phyloP scores from a whole-genome alignment of 2,329 filamentous ascomycete species.

The Cladosporium sp. region DNA sequence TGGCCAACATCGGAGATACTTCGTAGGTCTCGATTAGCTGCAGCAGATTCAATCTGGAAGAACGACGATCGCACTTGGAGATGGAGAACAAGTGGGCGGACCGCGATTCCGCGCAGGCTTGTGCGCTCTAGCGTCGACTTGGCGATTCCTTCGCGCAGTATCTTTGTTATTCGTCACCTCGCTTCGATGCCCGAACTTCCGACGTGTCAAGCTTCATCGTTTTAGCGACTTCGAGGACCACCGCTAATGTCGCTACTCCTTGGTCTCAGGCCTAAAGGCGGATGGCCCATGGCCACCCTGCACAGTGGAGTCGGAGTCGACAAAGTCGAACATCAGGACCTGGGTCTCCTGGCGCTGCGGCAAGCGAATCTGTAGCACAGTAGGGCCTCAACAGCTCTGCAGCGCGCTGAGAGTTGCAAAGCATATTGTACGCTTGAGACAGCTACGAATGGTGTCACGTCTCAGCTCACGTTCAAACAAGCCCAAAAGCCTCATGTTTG shows the following conservation, averaged over 20 bases:
- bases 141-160: not conserved
- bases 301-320: not conserved
- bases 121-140: not conserved
- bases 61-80: not conserved
- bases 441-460: not conserved
- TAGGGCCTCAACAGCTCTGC: too few species aligned
- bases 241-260: not conserved
- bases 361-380: not conserved
- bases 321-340: too few species aligned
- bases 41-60: not conserved
- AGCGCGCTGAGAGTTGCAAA: too few species aligned
- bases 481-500: too few species aligned
- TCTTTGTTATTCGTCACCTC: not conserved
- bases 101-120: not conserved
- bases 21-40: not conserved
- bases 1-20: not conserved
- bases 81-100: not conserved
- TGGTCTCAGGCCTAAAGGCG: not conserved
- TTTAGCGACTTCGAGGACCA: not conserved
- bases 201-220: not conserved
- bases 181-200: not conserved
- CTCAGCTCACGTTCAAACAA: not conserved
- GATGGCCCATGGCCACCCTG: not conserved
- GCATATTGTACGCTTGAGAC: too few species aligned
- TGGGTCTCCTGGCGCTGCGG: too few species aligned